phyloP scores from a whole-genome alignment of 805 yeast species.

The Danielozyma ontarioensis region DNA sequence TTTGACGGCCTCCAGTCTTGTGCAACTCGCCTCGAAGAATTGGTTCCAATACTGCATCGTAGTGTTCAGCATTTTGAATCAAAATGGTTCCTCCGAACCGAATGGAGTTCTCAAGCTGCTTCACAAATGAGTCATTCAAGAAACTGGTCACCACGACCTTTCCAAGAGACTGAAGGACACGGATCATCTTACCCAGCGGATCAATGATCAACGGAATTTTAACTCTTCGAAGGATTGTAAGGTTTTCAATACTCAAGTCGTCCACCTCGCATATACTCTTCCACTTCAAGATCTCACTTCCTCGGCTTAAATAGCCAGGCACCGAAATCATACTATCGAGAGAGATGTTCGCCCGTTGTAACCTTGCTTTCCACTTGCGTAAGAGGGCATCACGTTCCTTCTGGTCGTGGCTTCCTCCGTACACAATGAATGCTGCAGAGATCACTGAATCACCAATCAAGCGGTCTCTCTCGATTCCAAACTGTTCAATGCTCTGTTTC shows the following conservation, averaged over 20 bases:
- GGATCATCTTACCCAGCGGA: conserved; percentile 42
- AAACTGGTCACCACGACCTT: conserved; percentile 61
- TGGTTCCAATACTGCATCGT: conserved; percentile 67
- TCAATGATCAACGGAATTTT: conserved; percentile 62
- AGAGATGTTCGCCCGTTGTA: conserved; percentile 31
- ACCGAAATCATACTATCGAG: conserved; percentile 32
- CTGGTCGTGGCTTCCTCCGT: conserved; percentile 57
- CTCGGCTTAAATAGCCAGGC: conserved; percentile 33
- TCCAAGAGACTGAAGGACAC: conserved; percentile 29
- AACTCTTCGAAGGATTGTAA: conserved; percentile 42
- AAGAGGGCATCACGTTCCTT: conserved; percentile 33
- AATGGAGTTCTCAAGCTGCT: conserved; percentile 71
- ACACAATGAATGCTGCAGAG: conserved; percentile 56
- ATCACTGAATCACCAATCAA: conserved; percentile 65
- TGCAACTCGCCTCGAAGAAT: conserved; percentile 58
- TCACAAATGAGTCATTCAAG: conserved; percentile 58
- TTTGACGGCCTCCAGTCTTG: conserved; percentile 62
- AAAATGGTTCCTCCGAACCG: conserved; percentile 77
- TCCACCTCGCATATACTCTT: conserved; percentile 47
- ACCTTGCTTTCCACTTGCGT: conserved; percentile 28
- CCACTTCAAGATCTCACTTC: conserved; percentile 47
- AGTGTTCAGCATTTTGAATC: conserved; percentile 73
- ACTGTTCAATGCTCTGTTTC: conserved; percentile 53
- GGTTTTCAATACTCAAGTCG: conserved; percentile 59
- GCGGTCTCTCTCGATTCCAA: conserved; percentile 37